These are phyloP conservation scores for Cercis canadensis DNA, from an alignment of 306 rosid genomes.

Conservation along the genomic window DNA sequence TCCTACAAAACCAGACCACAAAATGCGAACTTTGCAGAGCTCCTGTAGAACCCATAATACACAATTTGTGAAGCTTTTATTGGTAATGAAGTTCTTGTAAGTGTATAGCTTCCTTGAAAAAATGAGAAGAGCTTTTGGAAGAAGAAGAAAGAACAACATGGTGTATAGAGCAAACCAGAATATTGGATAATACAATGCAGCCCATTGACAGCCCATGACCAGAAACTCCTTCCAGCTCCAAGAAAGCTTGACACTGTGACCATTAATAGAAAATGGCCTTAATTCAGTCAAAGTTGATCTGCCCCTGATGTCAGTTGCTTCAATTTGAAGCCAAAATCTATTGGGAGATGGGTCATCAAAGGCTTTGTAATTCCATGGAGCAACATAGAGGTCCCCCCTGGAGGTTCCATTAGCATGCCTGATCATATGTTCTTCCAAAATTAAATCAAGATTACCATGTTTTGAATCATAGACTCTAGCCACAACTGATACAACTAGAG, in stretches of 20 bases:
- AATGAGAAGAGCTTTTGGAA: conserved; percentile 73
- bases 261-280: conserved; percentile 88
- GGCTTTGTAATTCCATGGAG: conserved; percentile 88
- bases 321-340: conserved; percentile 91
- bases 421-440: conserved; percentile 66
- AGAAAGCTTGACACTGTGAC: conserved; percentile 63
- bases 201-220: conserved; percentile 94
- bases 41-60: conserved; percentile 77
- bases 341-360: conserved; percentile 80
- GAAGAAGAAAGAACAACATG: conserved; percentile 63
- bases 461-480: conserved; percentile 74
- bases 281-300: conserved; percentile 73
- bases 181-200: conserved; percentile 73
- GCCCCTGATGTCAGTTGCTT: conserved; percentile 64
- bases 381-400: conserved; percentile 72
- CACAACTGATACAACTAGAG: conserved; percentile 64
- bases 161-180: conserved; percentile 64
- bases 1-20: conserved; percentile 76
- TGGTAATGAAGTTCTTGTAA: conserved; percentile 56
- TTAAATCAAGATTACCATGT: conserved; percentile 61
- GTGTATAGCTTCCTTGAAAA: conserved; percentile 62
- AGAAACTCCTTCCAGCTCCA: conserved; percentile 94
- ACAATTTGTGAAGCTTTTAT: conserved; percentile 57
- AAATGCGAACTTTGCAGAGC: conserved; percentile 58
- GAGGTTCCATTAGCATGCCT: conserved; percentile 53